Evolutionary conservation across 1,284 basidiomycete species (phyloP).

Genomic region (Sporisorium scitamineum): DNA sequence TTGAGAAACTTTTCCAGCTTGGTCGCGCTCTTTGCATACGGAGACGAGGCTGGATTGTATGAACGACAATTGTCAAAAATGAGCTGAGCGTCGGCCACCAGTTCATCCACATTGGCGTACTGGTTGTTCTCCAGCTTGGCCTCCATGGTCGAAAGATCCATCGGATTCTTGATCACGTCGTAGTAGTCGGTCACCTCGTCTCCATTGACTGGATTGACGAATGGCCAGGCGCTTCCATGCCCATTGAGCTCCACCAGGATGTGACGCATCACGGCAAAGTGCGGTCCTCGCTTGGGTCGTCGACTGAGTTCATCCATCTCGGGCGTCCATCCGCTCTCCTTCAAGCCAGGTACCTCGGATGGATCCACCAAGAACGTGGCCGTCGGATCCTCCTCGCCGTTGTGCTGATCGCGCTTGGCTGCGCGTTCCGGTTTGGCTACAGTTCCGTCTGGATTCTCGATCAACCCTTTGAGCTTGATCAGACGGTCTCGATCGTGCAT

Average conservation of each 20-base stretch:
- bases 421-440: slow-evolving; percentile 52
- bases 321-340: slow-evolving; percentile 91
- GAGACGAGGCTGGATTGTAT: slow-evolving; percentile 87
- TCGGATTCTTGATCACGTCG: slow-evolving; percentile 88
- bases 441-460: slow-evolving; percentile 51
- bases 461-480: slow-evolving; percentile 49
- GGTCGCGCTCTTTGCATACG: slow-evolving; percentile 87
- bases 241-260: slow-evolving; percentile 84
- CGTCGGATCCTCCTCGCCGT: slow-evolving; percentile 47
- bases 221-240: slow-evolving; percentile 89
- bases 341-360: slow-evolving; percentile 59
- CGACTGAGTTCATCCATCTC: slow-evolving; percentile 82
- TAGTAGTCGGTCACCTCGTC: slow-evolving; percentile 92
- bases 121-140: slow-evolving; percentile 83
- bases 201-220: slow-evolving; percentile 81
- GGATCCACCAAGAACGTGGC: slow-evolving; percentile 58
- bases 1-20: slow-evolving; percentile 76
- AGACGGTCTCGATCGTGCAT: slow-evolving; percentile 76
- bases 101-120: slow-evolving; percentile 82
- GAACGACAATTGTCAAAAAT: slow-evolving; percentile 90
- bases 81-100: slow-evolving; percentile 79
- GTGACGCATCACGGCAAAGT: slow-evolving; percentile 80
- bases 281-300: slow-evolving; percentile 74
- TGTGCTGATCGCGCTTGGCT: slow-evolving; percentile 36
- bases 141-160: slow-evolving; percentile 96